phyloP scores from a whole-genome alignment of 2,329 filamentous ascomycete species.

The Trichoderma semiorbis region DNA sequence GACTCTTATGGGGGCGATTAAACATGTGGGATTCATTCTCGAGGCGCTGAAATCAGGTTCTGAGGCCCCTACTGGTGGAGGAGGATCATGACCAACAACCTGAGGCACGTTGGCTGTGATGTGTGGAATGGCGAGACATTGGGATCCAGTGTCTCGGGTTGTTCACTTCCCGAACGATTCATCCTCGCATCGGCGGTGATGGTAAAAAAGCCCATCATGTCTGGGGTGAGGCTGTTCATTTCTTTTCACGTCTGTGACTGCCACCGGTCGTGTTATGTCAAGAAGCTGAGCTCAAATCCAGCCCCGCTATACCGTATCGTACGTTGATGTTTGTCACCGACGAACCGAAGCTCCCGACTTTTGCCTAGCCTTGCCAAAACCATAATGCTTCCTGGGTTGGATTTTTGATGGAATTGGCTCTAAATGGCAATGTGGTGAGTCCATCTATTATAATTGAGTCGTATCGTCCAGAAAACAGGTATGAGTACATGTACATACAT shows the following conservation, averaged over 20 bases:
- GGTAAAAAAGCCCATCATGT: neutral
- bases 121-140: neutral
- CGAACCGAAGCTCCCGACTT: neutral
- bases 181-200: neutral
- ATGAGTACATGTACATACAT: neutral
- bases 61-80: neutral
- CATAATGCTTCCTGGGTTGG: neutral
- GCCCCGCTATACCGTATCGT: neutral
- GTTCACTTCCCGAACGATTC: neutral
- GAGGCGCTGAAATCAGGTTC: neutral
- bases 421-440: neutral
- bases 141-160: neutral
- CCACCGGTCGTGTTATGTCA: neutral
- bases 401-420: neutral
- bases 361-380: neutral
- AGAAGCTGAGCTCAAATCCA: neutral
- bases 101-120: neutral
- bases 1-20: neutral
- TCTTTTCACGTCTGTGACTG: neutral
- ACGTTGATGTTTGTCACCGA: neutral
- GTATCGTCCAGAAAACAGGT: neutral
- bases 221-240: neutral
- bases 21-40: neutral
- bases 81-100: neutral
- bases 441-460: neutral